These are phyloP conservation scores for Cyberlindnera mycetangii DNA, from an alignment of 805 yeast genomes.

Conservation along the genomic window DNA sequence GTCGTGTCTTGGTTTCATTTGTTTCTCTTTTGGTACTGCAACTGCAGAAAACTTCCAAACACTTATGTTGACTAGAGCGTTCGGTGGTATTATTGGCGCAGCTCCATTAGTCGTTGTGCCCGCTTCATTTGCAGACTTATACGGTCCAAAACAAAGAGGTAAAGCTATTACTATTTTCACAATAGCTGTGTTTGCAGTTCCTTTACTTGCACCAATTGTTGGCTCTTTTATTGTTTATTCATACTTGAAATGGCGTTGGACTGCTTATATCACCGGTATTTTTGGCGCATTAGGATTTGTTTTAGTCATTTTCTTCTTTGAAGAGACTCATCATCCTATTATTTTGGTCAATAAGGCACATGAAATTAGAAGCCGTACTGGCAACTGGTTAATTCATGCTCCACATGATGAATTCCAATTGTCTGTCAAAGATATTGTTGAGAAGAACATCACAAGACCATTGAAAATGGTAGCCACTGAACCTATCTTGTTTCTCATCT, in stretches of 20 bases:
- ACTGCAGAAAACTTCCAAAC: slow-evolving; percentile 79
- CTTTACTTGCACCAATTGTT: slow-evolving; percentile 77
- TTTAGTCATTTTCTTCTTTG: slow-evolving; percentile 39
- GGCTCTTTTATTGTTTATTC: slow-evolving; percentile 65
- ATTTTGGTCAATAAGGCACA: slow-evolving; percentile 62
- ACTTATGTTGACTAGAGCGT: slow-evolving; percentile 70
- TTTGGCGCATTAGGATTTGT: slow-evolving; percentile 44
- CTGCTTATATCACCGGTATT: slow-evolving; percentile 67
- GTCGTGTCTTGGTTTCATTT: slow-evolving; percentile 52
- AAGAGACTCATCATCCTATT: slow-evolving; percentile 72
- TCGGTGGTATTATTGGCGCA: slow-evolving; percentile 79
- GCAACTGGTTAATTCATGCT: slow-evolving; percentile 77
- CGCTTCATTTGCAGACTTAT: slow-evolving; percentile 83
- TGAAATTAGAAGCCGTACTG: slow-evolving; percentile 58
- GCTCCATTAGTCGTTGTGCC: slow-evolving; percentile 86
- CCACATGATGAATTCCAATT: slow-evolving; percentile 66
- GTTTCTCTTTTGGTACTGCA: slow-evolving; percentile 72
- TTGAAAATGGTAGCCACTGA: slow-evolving; percentile 62
- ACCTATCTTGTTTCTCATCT: slow-evolving; percentile 66
- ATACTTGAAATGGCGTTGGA: slow-evolving; percentile 82
- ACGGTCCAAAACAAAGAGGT: slow-evolving; percentile 64
- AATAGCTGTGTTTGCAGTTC: slow-evolving; percentile 74
- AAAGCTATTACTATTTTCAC: slow-evolving; percentile 70
- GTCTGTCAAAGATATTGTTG: slow-evolving; percentile 54
- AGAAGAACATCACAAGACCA: slow-evolving; percentile 58